These are phyloP conservation scores for Gypsophila paniculata DNA, from an alignment of 179 eudicot genomes.

Conservation along the genomic window DNA sequence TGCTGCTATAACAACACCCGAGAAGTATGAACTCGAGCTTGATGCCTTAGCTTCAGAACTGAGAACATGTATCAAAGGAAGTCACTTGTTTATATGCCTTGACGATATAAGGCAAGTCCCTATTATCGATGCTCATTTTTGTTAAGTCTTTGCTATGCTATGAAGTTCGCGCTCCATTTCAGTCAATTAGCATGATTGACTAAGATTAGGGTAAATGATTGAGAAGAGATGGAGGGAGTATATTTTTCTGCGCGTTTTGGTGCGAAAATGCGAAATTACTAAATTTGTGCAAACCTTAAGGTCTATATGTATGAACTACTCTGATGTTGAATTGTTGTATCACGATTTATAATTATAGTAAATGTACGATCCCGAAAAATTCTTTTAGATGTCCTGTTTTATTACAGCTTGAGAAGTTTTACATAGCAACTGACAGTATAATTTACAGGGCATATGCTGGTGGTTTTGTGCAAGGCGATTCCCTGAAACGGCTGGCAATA, in stretches of 20 bases:
- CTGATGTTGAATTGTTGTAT: too few species aligned
- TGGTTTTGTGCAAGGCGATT: conserved; percentile 21
- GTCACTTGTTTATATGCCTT: conserved; percentile 43
- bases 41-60: conserved; percentile 26
- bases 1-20: conserved; percentile 30
- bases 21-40: conserved; percentile 34
- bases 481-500: conserved; percentile 42
- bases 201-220: too few species aligned
- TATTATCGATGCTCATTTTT: not conserved
- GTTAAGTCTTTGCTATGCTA: not conserved
- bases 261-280: too few species aligned
- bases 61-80: conserved; percentile 31
- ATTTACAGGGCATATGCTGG: conserved; percentile 38
- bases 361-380: too few species aligned
- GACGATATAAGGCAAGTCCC: conserved; percentile 56
- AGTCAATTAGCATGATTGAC: too few species aligned
- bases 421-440: not conserved
- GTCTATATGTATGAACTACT: too few species aligned
- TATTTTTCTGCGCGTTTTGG: too few species aligned
- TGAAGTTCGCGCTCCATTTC: not conserved
- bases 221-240: too few species aligned
- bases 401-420: not conserved
- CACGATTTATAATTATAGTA: too few species aligned
- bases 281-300: too few species aligned
- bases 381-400: not conserved